Conservation (phyloP, 2,329 filamentous ascomycete genomes). For the Ceratocystiopsis sp. region DNA sequence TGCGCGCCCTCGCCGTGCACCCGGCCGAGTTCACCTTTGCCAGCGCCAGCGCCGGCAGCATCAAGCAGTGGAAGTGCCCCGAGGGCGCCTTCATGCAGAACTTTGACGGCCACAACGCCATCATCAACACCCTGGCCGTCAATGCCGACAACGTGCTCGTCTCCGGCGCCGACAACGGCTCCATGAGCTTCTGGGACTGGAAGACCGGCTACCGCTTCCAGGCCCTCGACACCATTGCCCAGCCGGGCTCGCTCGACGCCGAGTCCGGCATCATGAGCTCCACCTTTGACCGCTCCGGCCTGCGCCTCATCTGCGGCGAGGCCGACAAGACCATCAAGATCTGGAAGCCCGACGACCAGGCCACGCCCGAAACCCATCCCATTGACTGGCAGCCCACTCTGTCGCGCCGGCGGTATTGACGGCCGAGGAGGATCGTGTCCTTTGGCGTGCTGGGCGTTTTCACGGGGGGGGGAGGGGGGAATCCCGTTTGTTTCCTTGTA, state of each 20-base stretch:
- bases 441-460: too few relatives aligned
- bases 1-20: conserved; percentile 68
- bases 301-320: conserved; percentile 84
- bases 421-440: too few relatives aligned
- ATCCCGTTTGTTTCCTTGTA: too few relatives aligned
- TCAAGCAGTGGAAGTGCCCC: conserved; percentile 99
- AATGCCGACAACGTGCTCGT: conserved; percentile 95
- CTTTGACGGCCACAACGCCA: conserved; percentile 88
- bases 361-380: conserved; percentile 81
- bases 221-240: conserved; percentile 73
- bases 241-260: conserved; percentile 84
- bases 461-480: too few relatives aligned
- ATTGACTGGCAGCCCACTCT: conserved; percentile 80
- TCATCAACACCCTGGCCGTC: conserved; percentile 85
- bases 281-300: conserved; percentile 75
- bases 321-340: conserved; percentile 98
- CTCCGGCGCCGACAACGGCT: conserved; percentile 88
- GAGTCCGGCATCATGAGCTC: conserved; percentile 91
- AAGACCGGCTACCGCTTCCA: conserved; percentile 91
- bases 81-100: conserved; percentile 99
- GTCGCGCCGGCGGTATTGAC: conserved; percentile 54
- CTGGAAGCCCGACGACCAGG: conserved; percentile 86
- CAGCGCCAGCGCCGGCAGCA: conserved; percentile 74
- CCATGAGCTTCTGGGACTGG: conserved; percentile 98
- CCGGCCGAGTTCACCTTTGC: conserved; percentile 95